Conservation (phyloP, 768 basidiomycete genomes). For the Clitopilus passeckerianus region DNA sequence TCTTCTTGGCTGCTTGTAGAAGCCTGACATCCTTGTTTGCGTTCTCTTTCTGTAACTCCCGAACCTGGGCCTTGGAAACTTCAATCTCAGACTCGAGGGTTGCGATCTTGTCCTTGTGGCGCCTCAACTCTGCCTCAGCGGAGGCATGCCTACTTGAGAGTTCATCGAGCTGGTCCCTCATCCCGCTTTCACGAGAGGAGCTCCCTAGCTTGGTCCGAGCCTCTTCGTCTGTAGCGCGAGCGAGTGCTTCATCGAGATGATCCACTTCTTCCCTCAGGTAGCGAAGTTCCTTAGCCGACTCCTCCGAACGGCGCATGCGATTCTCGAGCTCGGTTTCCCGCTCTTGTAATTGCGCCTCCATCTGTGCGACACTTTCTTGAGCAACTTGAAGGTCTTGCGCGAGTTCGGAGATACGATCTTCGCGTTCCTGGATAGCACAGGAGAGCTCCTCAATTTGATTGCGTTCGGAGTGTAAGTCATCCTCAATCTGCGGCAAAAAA, state of each 20-base stretch:
- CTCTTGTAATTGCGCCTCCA: constrained; percentile 52
- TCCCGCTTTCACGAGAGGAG: constrained; percentile 39
- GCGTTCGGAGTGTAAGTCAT: constrained; percentile 48
- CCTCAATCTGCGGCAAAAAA: constrained; percentile 36
- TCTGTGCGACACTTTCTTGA: constrained; percentile 45
- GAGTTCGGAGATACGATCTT: constrained; percentile 44
- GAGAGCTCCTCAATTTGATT: constrained; percentile 45
- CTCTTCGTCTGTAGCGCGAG: constrained; percentile 45
- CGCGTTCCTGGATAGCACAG: constrained; percentile 45
- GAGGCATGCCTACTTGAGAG: constrained; percentile 52
- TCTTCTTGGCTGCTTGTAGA: constrained; percentile 63
- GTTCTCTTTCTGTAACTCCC: constrained; percentile 73
- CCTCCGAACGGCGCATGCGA: constrained; percentile 39
- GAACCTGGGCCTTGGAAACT: constrained; percentile 55
- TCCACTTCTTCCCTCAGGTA: constrained; percentile 50
- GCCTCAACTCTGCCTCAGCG: constrained; percentile 43
- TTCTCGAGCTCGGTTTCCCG: constrained; percentile 53
- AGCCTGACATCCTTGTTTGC: constrained; percentile 83
- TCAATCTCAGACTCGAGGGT: constrained; percentile 56
- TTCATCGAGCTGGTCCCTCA: constrained; percentile 41
- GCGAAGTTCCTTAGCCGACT: constrained; percentile 47
- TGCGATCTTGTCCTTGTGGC: constrained; percentile 43
- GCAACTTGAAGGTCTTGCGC: constrained; percentile 54
- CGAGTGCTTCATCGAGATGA: constrained; percentile 49
- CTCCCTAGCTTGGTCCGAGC: constrained; percentile 39